Evolutionary conservation across 164 flowering plant genomes (phyloP).

Genomic region (Akebia trifoliata): DNA sequence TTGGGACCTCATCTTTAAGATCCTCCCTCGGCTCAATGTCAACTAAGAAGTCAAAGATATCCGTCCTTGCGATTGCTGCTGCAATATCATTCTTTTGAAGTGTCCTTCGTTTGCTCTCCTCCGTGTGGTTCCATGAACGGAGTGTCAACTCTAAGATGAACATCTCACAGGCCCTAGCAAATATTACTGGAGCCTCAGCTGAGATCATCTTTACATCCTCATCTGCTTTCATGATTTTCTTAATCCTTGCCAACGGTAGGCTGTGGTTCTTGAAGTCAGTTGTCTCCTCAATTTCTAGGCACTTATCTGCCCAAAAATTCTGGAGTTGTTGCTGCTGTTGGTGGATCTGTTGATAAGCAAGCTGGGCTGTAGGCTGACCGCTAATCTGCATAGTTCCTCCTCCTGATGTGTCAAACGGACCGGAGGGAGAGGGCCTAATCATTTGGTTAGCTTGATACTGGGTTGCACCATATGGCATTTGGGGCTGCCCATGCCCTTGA

Average conservation of each 20-base stretch:
- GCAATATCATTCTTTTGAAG: conserved; percentile 85
- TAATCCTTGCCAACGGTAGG: conserved; percentile 74
- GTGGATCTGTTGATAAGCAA: conserved; percentile 65
- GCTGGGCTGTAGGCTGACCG: conserved; percentile 43
- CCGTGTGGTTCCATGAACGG: conserved; percentile 75
- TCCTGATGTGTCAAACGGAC: conserved; percentile 21
- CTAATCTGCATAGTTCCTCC: conserved; percentile 35
- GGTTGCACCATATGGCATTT: conserved; percentile 37
- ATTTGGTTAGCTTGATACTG: conserved; percentile 53
- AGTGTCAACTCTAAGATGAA: conserved; percentile 71
- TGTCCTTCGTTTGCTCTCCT: conserved; percentile 75
- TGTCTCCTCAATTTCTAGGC: conserved; percentile 59
- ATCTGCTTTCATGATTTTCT: conserved; percentile 84
- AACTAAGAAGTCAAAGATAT: conserved; percentile 74
- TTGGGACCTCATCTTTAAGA: conserved; percentile 62
- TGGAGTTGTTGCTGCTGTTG: conserved; percentile 64
- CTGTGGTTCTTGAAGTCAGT: conserved; percentile 72
- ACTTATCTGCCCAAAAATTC: conserved; percentile 56
- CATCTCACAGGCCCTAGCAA: conserved; percentile 83
- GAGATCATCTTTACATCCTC: conserved; percentile 86
- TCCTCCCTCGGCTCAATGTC: conserved; percentile 83
- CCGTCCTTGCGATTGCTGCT: conserved; percentile 71
- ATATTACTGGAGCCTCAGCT: conserved; percentile 76
- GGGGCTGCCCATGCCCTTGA: conserved; percentile 56
- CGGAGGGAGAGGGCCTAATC: conserved; percentile 36